These are phyloP conservation scores for Salix brachista DNA, from an alignment of 345 rosid genomes.

Conservation along the genomic window DNA sequence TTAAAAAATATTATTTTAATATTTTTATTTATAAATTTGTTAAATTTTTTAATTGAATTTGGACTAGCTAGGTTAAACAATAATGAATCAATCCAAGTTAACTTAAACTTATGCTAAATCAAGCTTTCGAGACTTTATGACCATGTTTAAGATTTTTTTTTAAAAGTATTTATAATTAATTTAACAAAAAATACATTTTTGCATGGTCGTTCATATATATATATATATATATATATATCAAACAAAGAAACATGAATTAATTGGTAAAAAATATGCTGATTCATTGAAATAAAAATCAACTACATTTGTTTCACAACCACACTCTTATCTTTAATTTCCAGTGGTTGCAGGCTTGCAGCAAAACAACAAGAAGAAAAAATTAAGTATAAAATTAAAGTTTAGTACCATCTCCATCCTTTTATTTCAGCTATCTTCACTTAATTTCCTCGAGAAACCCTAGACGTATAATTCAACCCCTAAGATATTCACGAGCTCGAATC, in stretches of 20 bases:
- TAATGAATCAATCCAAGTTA: too few relatives aligned
- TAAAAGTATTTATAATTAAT: too few relatives aligned
- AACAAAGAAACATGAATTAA: not conserved
- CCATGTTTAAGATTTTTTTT: too few relatives aligned
- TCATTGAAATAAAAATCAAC: not conserved
- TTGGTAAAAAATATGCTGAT: not conserved
- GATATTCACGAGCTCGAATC: constrained; percentile 4
- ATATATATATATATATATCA: too few relatives aligned
- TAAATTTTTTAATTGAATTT: too few relatives aligned
- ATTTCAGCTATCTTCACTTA: not conserved
- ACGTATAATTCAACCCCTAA: not conserved
- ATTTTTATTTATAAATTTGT: too few relatives aligned
- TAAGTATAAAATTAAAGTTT: not conserved
- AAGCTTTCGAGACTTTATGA: too few relatives aligned
- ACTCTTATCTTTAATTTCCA: not conserved
- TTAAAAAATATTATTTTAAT: too few relatives aligned
- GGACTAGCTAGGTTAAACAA: too few relatives aligned
- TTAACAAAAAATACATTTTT: too few relatives aligned
- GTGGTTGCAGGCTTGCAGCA: not conserved
- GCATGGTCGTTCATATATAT: too few relatives aligned
- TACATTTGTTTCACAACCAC: not conserved
- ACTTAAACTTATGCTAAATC: too few relatives aligned
- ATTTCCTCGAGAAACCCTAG: not conserved
- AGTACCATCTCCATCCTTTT: not conserved
- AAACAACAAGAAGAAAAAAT: not conserved